Evolutionary conservation across 306 rosid species (phyloP), one percentile per base, ranked within the genome.

Genomic region (Trichosanthes truncata): DNA sequence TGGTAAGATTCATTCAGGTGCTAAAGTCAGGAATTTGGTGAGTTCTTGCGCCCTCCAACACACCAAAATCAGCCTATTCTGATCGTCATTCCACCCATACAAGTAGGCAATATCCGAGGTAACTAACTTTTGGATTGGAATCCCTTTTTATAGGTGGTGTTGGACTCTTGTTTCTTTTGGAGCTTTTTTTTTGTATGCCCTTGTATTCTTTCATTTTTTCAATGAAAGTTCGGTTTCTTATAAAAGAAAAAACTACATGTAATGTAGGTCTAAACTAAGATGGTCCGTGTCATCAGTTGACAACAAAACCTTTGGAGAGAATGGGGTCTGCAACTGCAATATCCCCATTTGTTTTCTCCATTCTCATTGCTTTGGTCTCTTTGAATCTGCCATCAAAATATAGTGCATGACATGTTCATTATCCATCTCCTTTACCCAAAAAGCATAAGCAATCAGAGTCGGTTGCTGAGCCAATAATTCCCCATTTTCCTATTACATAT

Each of bases 341-440:
- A 7, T 18, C 5, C 14, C 57, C 76, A 13, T 73, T 73, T 15
- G 53, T 48, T 48, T 15, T 73, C 77, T 45, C 25, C 43, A 23
- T 73, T 73, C 14, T 73, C 41, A 49, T 73, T 14, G 60, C 43
- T 3, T 45, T 48, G 5, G 1, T 73, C 41, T 73, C 7, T 25
- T 73, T 48, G 35, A 45, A 72, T 72, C 31, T 72, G 56, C 77
- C 57, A 72, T 46, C 77, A 45, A 26, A 46, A 72, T 72, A 23
- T 25, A 13, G 57, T 40, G 77, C 77, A 45, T 13, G 1, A 36
- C 17, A 35, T 36, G 15, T 59, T 59, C 53, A 12, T 48, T 59
- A 60, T 25, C 62, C 69, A 62, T 17, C 68, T 61, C 68, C 67
- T 26, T 29, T 13, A 61, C 40, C 40, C 1, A 21, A n/a, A 9